Evolutionary conservation across 495 filamentous ascomycete species (phyloP).

Genomic region (Aspergillus leporis): DNA sequence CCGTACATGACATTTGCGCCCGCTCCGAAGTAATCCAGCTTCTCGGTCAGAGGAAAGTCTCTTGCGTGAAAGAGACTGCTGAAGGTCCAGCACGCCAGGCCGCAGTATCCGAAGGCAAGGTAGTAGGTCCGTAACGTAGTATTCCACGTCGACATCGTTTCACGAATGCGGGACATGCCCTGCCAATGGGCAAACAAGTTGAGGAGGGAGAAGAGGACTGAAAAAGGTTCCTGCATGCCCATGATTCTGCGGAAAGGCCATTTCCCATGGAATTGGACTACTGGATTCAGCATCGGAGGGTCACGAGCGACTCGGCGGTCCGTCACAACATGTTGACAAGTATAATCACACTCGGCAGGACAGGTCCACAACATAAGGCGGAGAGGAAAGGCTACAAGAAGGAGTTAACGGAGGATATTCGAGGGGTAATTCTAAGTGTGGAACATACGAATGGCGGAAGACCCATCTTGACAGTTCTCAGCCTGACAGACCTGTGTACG

Average conservation of each 20-base stretch:
- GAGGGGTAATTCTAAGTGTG: not conserved
- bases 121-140: slow-evolving; percentile 80
- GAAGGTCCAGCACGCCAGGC: slow-evolving; percentile 80
- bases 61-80: slow-evolving; percentile 88
- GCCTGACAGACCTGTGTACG: slow-evolving; percentile 68
- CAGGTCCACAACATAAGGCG: slow-evolving; percentile 64
- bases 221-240: slow-evolving; percentile 92
- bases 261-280: slow-evolving; percentile 98
- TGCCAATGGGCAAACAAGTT: slow-evolving; percentile 86
- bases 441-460: slow-evolving; percentile 49
- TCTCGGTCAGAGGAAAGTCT: slow-evolving; percentile 84
- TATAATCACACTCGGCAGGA: slow-evolving; percentile 93
- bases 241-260: slow-evolving; percentile 92
- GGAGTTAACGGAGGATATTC: not conserved
- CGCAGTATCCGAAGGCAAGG: slow-evolving; percentile 74
- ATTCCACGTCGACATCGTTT: slow-evolving; percentile 69
- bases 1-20: slow-evolving; percentile 91
- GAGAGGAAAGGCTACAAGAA: slow-evolving; percentile 43
- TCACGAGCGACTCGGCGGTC: slow-evolving; percentile 64
- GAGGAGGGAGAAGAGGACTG: slow-evolving; percentile 86
- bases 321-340: slow-evolving; percentile 94
- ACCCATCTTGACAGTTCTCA: slow-evolving; percentile 69
- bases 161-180: slow-evolving; percentile 70
- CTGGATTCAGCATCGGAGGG: slow-evolving; percentile 59
- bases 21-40: slow-evolving; percentile 93